These are phyloP conservation scores for Monilinia fructigena DNA, from an alignment of 2,329 filamentous ascomycete species.

Conservation along the genomic window DNA sequence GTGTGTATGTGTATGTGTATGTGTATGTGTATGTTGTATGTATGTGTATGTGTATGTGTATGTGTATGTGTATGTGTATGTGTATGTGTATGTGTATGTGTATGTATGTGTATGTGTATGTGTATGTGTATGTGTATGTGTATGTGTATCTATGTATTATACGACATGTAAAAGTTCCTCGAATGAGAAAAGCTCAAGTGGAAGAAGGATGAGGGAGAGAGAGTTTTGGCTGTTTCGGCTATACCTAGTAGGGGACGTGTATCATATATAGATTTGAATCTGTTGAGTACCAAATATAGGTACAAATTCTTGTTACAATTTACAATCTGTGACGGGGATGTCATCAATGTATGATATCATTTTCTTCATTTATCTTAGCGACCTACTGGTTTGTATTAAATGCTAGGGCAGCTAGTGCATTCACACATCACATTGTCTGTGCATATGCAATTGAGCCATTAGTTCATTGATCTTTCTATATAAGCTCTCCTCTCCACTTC, in stretches of 20 bases:
- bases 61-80: neutral
- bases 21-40: neutral
- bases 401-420: neutral
- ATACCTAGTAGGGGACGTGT: neutral
- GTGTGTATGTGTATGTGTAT: too few relatives aligned
- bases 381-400: too few relatives aligned
- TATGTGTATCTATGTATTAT: neutral
- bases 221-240: neutral
- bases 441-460: too few relatives aligned
- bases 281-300: neutral
- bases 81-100: neutral
- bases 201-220: neutral
- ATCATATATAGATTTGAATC: neutral
- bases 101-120: neutral
- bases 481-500: slow-evolving; percentile 1
- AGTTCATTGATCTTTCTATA: neutral
- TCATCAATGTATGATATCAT: slow-evolving; percentile 17
- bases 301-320: neutral
- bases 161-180: neutral
- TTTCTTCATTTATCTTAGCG: neutral
- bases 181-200: neutral
- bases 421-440: neutral
- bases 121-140: neutral
- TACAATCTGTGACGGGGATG: neutral
- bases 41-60: neutral